Base-by-base conservation (phyloP, 768 basidiomycete genomes). In the Albatrellus ellisii region DNA sequence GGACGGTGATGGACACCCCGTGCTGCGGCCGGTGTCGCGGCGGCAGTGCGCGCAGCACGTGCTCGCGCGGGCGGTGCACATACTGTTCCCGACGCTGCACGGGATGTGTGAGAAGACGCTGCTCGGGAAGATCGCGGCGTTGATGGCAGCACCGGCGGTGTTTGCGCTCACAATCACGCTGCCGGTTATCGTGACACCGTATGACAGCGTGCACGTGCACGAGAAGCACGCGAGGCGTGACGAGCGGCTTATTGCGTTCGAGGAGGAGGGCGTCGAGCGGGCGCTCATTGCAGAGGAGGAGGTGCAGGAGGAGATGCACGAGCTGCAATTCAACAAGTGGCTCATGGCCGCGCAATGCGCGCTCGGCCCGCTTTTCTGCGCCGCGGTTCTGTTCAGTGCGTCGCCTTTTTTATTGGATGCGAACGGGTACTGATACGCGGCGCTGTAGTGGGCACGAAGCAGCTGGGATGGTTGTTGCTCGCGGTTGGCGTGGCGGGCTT, bases 71-170 rank as follows among this genome's bases (percentile, higher is more conserved):
- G 63, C 70, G 0, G 68, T 63, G 41, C 71, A 83, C 48, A 75
- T 77, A 5, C 65, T 98, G 4, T 94, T 94, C 60, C 92, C 94
- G 0, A 85, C 90, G 0, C 62, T 98, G 1, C 77, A 80, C 42
- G 67, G 73, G 38, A 85, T 95, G 58, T 45, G 62, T 21, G 65
- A 69, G 18, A 90, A 94, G 59, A 77, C 79, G 14, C 50, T 78
- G 38, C 50, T 81, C 9, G 82, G 80, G 0, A 77, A 76, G 60
- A 62, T 86, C 24, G 82, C 84, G 0, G 74, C 79, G 0, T 50
- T 94, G 20, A 70, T 95, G 43, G 88, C 90, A 3, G 77, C 82
- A 0, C 94, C 94, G 2, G 88, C 90, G 2, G 77, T 99, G 2
- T 64, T 95, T 58, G 66, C 69, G 3, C 63, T 99, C 37, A 97